A percentile compares a stretch with the other conserved stretches of the same genome.
These are phyloP conservation scores for Colletotrichum higginsianum DNA, from an alignment of 2,329 filamentous ascomycete genomes.

Conservation along the genomic window DNA sequence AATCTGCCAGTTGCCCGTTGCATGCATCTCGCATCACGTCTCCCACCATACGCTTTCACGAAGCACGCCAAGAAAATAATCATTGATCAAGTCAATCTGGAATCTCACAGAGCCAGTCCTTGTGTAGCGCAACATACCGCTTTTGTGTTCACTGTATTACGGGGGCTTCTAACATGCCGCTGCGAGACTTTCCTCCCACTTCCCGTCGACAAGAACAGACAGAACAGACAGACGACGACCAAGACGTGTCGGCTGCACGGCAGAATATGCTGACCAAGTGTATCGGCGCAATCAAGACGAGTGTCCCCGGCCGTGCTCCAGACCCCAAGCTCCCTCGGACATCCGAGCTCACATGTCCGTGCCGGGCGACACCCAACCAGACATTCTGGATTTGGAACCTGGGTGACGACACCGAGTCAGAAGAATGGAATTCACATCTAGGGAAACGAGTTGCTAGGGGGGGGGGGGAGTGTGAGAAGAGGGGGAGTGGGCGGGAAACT, in stretches of 20 bases:
- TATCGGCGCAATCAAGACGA: background rate
- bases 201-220: background rate
- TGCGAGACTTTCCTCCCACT: background rate
- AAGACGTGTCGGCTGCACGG: constrained; percentile 25
- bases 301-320: constrained; percentile 15
- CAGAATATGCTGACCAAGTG: background rate
- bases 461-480: too few relatives aligned
- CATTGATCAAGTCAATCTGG: background rate
- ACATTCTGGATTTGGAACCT: background rate
- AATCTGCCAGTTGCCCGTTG: background rate
- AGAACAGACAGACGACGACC: background rate
- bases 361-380: constrained; percentile 8
- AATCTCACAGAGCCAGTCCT: background rate
- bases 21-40: too few relatives aligned
- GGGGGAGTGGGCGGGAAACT: constrained; percentile 19
- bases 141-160: background rate
- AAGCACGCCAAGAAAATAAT: background rate
- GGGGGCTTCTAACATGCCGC: background rate
- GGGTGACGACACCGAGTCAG: too few relatives aligned
- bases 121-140: background rate
- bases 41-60: background rate
- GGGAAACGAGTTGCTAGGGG: too few relatives aligned
- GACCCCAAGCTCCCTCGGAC: constrained; percentile 8
- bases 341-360: constrained; percentile 16
- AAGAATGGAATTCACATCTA: too few relatives aligned